These are phyloP conservation scores for Cercospora sesami DNA, from an alignment of 2,329 filamentous ascomycete genomes.

Conservation along the genomic window DNA sequence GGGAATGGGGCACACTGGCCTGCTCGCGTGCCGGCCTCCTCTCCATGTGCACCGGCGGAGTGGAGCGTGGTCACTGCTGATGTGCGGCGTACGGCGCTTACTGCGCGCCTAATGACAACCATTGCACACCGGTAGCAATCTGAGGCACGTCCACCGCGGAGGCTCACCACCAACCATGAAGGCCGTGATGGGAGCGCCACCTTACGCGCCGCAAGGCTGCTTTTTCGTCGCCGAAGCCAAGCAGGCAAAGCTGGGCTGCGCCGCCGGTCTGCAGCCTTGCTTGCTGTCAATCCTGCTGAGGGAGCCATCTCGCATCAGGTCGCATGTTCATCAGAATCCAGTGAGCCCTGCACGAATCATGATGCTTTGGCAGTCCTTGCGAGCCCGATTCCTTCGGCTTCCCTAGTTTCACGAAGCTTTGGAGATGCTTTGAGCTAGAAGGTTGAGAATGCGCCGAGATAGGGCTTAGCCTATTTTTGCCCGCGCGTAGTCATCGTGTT, in stretches of 20 bases:
- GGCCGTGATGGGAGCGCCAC: not conserved
- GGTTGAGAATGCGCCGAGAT: conserved; percentile 3
- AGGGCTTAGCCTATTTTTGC: conserved; percentile 16
- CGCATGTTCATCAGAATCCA: not conserved
- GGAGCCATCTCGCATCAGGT: not conserved
- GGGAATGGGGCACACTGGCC: not conserved
- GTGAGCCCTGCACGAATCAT: conserved; percentile 2
- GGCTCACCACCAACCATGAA: not conserved
- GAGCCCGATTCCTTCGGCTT: conserved; percentile 5
- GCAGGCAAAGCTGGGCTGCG: not conserved
- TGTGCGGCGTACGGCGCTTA: conserved; percentile 4
- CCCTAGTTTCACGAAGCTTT: conserved; percentile 7
- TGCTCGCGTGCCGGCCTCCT: not conserved
- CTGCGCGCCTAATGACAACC: not conserved
- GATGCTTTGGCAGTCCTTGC: not conserved
- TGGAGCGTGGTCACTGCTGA: not conserved
- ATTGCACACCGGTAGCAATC: not conserved
- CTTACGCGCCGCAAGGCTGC: not conserved
- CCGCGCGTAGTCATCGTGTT: conserved; percentile 15
- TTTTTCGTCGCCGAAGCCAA: conserved; percentile 1
- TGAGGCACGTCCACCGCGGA: not conserved
- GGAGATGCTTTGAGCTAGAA: conserved; percentile 14
- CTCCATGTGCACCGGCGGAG: not conserved
- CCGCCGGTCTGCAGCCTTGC: conserved; percentile 2
- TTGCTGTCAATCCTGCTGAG: not conserved